Evolutionary conservation across 441 rosid genomes (phyloP), one percentile per base, ranked within the genome.

Genomic region (Isatis lusitanica): DNA sequence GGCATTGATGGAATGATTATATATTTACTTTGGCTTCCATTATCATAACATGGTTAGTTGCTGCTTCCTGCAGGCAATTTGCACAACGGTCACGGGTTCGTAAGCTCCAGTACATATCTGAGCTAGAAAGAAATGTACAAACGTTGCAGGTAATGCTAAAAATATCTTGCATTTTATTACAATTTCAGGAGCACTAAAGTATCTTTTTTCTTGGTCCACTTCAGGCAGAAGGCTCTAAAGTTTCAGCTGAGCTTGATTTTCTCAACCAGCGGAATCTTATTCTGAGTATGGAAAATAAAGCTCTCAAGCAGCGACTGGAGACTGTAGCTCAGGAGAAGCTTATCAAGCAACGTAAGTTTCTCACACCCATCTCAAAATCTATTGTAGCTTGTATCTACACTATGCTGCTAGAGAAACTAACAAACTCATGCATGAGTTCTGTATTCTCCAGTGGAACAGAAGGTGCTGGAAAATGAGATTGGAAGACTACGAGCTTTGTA

Each of bases 1-100:
- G n/a, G 39, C 11, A 6, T 7, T 33, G 5, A 18, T 69, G n/a
- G 39, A 60, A 52, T 47, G 56, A 11, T 53, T 18, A 8, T 15
- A 12, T 28, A 8, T 18, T 26, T 30, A 48, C 51, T 60, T 73
- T 46, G 7, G 30, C 36, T 33, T 80, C 24, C 38, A 7, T 0
- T 66, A 72, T 76, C 35, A 16, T 71, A 70, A 50, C 66, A 36
- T 77, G 40, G 48, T 10, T 43, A 60, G n/a, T 58, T 55, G 21
- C 31, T 74, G 30, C 75, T 57, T 56, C 35, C 17, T 85, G 82
- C 82, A 96, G 99, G 88, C 98, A 96, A 90, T 96, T 94, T 46
- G 99, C 99, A 75, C 99, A 96, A 71, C 95, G 99, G 17, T 96
- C 99, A 60, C 81, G 99, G 72, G 98, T 94, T 33, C 91, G 99